A percentile compares a stretch with the other conserved stretches of the same genome.
phyloP scores from a whole-genome alignment of 169 alveolate genomes.

The Cryptosporidium bovis region DNA sequence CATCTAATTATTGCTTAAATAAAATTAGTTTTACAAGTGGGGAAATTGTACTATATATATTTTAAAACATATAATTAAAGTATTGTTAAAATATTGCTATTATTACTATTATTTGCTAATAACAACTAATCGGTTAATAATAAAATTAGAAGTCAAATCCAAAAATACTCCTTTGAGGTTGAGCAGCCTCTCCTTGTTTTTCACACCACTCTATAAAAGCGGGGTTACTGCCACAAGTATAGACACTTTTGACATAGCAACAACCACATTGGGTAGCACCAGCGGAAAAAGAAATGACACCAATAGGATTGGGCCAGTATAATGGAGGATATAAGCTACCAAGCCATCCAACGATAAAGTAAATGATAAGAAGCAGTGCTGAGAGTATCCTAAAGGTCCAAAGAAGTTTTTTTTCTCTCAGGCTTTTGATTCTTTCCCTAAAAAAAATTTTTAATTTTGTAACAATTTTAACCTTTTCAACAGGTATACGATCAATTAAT shows the following conservation, averaged over 20 bases:
- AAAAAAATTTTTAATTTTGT: constrained; percentile 26
- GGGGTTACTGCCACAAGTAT: constrained; percentile 74
- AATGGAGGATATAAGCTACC: constrained; percentile 65
- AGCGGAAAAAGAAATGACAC: constrained; percentile 44
- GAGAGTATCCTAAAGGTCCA: constrained; percentile 69
- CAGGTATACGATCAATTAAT: constrained; percentile 54
- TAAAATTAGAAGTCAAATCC: constrained; percentile 10
- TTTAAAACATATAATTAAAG: too few species aligned
- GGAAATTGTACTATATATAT: too few species aligned
- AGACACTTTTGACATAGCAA: constrained; percentile 52
- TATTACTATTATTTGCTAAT: too few species aligned
- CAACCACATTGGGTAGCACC: constrained; percentile 67
- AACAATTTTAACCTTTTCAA: constrained; percentile 12
- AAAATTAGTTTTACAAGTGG: too few species aligned
- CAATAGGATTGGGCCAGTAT: constrained; percentile 73
- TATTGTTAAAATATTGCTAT: too few species aligned
- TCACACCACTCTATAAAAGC: constrained; percentile 61
- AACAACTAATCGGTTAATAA: too few species aligned
- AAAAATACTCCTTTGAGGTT: constrained; percentile 39
- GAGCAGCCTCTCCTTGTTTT: constrained; percentile 48
- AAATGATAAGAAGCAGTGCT: constrained; percentile 34
- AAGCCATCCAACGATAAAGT: constrained; percentile 45
- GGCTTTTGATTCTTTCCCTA: constrained; percentile 19
- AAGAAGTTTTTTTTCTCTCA: constrained; percentile 35
- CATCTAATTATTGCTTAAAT: too few species aligned